These are phyloP conservation scores for Prosopis cineraria DNA, from an alignment of 306 rosid species.

Conservation along the genomic window DNA sequence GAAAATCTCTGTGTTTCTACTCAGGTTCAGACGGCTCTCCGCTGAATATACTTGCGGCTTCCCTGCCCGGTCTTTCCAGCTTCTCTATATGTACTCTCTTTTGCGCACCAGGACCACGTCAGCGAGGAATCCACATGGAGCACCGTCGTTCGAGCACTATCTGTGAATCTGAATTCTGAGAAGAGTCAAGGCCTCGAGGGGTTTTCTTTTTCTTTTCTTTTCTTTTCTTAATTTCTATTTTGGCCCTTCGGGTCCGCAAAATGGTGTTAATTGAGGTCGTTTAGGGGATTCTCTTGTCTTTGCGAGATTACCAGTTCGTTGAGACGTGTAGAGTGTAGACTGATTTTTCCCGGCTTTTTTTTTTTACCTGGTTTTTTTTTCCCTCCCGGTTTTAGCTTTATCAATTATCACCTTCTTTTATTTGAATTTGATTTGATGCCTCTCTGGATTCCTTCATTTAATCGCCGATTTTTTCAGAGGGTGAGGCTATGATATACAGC, in stretches of 20 bases:
- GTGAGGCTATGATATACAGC: too few relatives aligned
- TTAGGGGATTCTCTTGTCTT: background rate
- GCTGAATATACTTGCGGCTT: constrained; percentile 35
- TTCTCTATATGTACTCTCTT: background rate
- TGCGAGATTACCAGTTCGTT: constrained; percentile 31
- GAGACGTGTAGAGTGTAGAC: background rate
- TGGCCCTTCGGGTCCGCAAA: constrained; percentile 25
- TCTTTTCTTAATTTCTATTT: background rate
- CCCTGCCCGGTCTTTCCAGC: background rate
- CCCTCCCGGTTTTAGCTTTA: background rate
- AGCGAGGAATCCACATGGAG: constrained; percentile 81
- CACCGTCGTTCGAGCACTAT: constrained; percentile 44
- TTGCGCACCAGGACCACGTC: constrained; percentile 52
- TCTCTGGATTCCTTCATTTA: background rate
- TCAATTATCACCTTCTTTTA: background rate
- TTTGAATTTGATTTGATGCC: background rate
- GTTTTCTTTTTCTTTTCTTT: background rate
- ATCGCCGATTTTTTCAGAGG: too few relatives aligned
- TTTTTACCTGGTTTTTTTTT: background rate
- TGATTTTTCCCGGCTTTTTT: too few relatives aligned
- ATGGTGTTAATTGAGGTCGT: background rate
- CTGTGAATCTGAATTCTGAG: constrained; percentile 47
- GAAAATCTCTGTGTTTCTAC: background rate
- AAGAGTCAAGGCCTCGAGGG: background rate
- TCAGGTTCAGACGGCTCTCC: constrained; percentile 53